Evolutionary conservation across 2,329 filamentous ascomycete genomes (phyloP).

Genomic region (Paecilomyces fulvus): DNA sequence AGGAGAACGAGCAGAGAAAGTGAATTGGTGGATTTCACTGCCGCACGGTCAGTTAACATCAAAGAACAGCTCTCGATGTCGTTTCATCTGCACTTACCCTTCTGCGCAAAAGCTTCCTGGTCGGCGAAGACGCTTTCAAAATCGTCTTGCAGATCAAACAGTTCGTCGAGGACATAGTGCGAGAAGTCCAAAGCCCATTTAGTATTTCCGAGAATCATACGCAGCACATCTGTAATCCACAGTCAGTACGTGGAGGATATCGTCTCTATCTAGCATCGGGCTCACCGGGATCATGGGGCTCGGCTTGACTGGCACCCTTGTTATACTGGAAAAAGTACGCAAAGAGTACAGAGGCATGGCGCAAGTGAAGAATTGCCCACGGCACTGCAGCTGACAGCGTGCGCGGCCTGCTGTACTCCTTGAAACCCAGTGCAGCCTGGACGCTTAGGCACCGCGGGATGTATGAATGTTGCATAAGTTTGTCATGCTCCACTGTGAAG

Average conservation of each 20-base stretch:
- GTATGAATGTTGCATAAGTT: constrained; percentile 62
- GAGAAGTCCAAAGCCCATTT: constrained; percentile 68
- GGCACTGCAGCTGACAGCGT: constrained; percentile 65
- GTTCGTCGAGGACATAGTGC: constrained; percentile 47
- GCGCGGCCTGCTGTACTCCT: constrained; percentile 53
- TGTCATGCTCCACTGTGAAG: constrained; percentile 71
- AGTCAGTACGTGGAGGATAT: background rate
- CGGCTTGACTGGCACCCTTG: constrained; percentile 40
- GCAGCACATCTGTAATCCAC: constrained; percentile 53
- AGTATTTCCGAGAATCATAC: constrained; percentile 63
- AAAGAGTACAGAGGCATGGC: constrained; percentile 57
- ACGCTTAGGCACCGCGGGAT: constrained; percentile 71
- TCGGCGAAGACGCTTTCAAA: constrained; percentile 25
- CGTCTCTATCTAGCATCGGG: background rate
- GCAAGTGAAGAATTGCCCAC: constrained; percentile 64
- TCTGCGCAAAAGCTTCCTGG: constrained; percentile 28
- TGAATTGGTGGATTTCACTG: constrained; percentile 30
- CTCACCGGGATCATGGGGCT: constrained; percentile 51
- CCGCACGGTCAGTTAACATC: constrained; percentile 12
- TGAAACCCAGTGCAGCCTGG: constrained; percentile 68
- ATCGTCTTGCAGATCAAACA: constrained; percentile 38
- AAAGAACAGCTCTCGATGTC: background rate
- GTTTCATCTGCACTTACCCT: constrained; percentile 15
- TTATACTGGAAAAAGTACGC: constrained; percentile 59
- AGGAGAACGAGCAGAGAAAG: constrained; percentile 52